Evolutionary conservation across 495 filamentous ascomycete species (phyloP).

Genomic region (Penicillium coprophilum): DNA sequence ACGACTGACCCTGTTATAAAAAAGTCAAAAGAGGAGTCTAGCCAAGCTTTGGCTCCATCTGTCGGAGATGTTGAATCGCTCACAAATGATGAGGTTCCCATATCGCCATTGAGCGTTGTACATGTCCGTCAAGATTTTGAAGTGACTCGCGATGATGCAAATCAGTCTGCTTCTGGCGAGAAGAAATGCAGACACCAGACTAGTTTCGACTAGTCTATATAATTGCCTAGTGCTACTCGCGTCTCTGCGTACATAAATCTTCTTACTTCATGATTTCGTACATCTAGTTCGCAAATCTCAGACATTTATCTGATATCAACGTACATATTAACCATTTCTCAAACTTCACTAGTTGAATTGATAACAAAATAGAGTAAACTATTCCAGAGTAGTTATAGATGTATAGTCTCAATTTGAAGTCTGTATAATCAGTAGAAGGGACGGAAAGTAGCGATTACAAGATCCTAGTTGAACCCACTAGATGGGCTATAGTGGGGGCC

Average conservation of each 20-base stretch:
- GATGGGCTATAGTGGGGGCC: too few species aligned
- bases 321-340: too few species aligned
- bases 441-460: too few species aligned
- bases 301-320: too few species aligned
- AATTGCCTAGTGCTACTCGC: background rate
- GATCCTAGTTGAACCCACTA: too few species aligned
- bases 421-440: too few species aligned
- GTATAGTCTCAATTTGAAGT: too few species aligned
- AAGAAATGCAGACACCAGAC: background rate
- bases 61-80: background rate
- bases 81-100: background rate
- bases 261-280: background rate
- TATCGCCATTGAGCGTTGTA: constrained; percentile 8
- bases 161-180: background rate
- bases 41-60: background rate
- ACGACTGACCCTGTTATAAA: background rate
- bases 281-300: background rate
- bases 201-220: background rate
- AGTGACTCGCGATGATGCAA: background rate
- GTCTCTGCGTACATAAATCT: background rate
- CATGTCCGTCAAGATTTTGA: constrained; percentile 17
- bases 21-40: background rate
- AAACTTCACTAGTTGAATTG: too few species aligned
- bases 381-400: too few species aligned
- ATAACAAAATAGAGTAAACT: too few species aligned